These are phyloP conservation scores for Amanita phalloides DNA, from an alignment of 768 basidiomycete species.

Conservation along the genomic window DNA sequence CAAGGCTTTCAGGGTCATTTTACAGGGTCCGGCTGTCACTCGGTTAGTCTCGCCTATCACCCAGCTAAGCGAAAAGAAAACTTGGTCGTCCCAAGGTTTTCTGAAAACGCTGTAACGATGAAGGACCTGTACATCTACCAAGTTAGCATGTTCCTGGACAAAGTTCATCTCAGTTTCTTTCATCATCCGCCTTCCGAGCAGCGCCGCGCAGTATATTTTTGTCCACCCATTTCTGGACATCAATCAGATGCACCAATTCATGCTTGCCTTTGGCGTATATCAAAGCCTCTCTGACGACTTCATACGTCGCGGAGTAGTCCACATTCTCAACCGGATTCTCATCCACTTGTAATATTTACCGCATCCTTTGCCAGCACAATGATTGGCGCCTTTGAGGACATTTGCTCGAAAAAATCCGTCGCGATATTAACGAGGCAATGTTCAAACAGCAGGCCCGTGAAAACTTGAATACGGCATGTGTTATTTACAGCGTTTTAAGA, in stretches of 20 bases:
- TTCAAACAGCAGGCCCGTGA: slow-evolving; percentile 12
- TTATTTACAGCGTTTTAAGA: neutral
- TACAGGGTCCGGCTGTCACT: too few species aligned
- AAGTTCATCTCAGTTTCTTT: neutral
- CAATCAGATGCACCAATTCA: slow-evolving; percentile 23
- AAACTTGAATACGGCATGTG: slow-evolving; percentile 8
- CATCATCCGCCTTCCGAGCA: neutral
- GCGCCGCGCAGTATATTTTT: slow-evolving; percentile 10
- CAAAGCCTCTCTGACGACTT: slow-evolving; percentile 12
- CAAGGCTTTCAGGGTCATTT: too few species aligned
- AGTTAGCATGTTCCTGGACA: neutral
- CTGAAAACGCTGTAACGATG: too few species aligned
- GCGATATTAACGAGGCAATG: slow-evolving; percentile 14
- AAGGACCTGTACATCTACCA: too few species aligned
- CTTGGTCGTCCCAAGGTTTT: too few species aligned
- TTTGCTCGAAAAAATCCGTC: slow-evolving; percentile 39
- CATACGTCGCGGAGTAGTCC: slow-evolving; percentile 11
- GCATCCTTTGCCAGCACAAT: slow-evolving; percentile 26
- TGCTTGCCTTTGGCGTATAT: slow-evolving; percentile 10
- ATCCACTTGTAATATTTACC: slow-evolving; percentile 40
- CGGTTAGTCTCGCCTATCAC: too few species aligned
- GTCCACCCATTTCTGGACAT: slow-evolving; percentile 26
- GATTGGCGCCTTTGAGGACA: slow-evolving; percentile 25
- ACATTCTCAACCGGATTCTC: slow-evolving; percentile 7
- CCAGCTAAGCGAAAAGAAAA: too few species aligned